A percentile compares a stretch with the other conserved stretches of the same genome.
Evolutionary conservation across 164 flowering plant genomes (phyloP).

Genomic region (Akebia trifoliata): DNA sequence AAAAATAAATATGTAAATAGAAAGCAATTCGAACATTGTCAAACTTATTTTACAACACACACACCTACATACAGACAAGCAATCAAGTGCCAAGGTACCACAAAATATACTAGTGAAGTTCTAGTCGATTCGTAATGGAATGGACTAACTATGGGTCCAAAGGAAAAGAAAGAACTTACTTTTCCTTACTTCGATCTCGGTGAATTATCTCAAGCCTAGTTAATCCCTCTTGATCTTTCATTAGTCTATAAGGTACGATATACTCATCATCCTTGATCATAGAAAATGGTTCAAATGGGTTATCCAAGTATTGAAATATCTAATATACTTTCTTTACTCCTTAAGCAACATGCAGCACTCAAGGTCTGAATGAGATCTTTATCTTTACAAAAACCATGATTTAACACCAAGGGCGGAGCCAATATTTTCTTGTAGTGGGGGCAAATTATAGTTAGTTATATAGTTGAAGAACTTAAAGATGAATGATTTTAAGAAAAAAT

Average conservation of each 20-base stretch:
- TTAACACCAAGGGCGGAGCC: no score
- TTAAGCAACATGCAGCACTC: slow-evolving; percentile 69
- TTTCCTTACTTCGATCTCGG: slow-evolving; percentile 42
- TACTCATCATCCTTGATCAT: slow-evolving; percentile 73
- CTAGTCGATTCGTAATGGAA: no score
- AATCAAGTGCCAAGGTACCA: no score
- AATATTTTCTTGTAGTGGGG: no score
- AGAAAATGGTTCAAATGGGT: slow-evolving; percentile 50
- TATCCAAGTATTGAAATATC: slow-evolving; percentile 63
- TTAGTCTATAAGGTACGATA: slow-evolving; percentile 78
- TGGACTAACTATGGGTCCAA: neutral
- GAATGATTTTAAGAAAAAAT: no score
- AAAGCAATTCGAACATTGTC: no score
- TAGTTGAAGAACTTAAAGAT: no score
- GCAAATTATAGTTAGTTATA: no score
- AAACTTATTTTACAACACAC: no score
- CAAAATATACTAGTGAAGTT: no score
- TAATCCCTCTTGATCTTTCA: slow-evolving; percentile 33
- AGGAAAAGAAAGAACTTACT: slow-evolving; percentile 38
- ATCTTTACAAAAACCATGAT: slow-evolving; percentile 60
- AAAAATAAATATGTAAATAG: no score
- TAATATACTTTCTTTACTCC: slow-evolving; percentile 57
- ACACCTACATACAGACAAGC: no score
- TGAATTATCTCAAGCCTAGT: slow-evolving; percentile 63
- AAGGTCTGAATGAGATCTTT: slow-evolving; percentile 66